A percentile compares a stretch with the other conserved stretches of the same genome.
phyloP scores from a whole-genome alignment of 352 stramenopile genomes.

The Aphanomyces euteiches region DNA sequence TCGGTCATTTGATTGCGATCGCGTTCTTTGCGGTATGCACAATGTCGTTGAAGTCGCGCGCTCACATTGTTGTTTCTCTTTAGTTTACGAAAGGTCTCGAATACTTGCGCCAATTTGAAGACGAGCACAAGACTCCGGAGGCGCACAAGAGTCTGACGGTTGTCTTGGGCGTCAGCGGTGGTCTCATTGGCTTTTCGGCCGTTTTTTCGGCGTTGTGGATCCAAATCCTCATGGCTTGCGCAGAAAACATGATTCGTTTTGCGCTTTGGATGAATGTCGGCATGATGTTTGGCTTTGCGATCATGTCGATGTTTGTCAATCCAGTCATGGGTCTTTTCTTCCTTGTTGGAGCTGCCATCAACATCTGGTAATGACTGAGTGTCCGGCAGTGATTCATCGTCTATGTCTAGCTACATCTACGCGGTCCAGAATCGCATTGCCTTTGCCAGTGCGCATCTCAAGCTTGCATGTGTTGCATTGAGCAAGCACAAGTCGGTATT shows the following conservation, averaged over 20 bases:
- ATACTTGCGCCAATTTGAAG: constrained; percentile 21
- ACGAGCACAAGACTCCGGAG: constrained; percentile 14
- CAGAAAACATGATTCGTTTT: constrained; percentile 69
- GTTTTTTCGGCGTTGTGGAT: constrained; percentile 71
- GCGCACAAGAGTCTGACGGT: constrained; percentile 46
- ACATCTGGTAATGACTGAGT: constrained; percentile 57
- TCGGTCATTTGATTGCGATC: constrained; percentile 57
- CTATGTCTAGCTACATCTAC: constrained; percentile 45
- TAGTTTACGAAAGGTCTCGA: constrained; percentile 50
- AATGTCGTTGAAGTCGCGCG: background rate
- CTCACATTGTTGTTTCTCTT: background rate
- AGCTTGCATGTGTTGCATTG: constrained; percentile 59
- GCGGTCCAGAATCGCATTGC: constrained; percentile 73
- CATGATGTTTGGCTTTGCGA: constrained; percentile 58
- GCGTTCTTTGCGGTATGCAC: constrained; percentile 55
- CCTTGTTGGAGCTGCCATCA: constrained; percentile 56
- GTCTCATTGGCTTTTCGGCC: constrained; percentile 50
- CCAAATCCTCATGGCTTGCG: constrained; percentile 70
- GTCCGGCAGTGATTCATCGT: background rate
- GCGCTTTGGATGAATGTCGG: constrained; percentile 80
- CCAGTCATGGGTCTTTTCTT: constrained; percentile 57
- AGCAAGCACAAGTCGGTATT: constrained; percentile 60
- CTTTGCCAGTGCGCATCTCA: constrained; percentile 78
- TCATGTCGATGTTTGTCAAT: constrained; percentile 60
- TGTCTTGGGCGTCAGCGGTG: constrained; percentile 50